phyloP scores from a whole-genome alignment of 179 eudicot genomes.

The Dionaea muscipula region DNA sequence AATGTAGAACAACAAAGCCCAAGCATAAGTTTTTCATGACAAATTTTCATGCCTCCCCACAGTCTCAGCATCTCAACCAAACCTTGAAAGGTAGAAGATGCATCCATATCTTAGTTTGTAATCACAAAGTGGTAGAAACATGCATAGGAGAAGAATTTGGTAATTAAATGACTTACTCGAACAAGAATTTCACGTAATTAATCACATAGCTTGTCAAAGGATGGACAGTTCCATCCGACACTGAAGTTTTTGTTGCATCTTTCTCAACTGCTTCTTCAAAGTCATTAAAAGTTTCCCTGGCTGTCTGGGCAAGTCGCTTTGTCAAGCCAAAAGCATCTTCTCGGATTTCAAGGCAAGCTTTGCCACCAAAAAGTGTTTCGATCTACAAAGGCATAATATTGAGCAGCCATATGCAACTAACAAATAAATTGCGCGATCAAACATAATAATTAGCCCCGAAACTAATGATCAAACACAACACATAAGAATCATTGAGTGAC shows the following conservation, averaged over 20 bases:
- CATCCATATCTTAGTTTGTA: background rate
- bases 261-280: conserved; percentile 97
- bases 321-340: conserved; percentile 80
- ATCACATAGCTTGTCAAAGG: conserved; percentile 97
- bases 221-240: conserved; percentile 89
- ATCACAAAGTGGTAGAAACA: conserved; percentile 5
- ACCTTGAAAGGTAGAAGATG: background rate
- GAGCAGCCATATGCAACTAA: background rate
- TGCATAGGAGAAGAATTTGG: background rate
- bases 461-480: too few relatives aligned
- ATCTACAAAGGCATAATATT: conserved; percentile 31
- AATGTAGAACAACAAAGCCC: background rate
- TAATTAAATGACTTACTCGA: conserved; percentile 52
- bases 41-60: background rate
- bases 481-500: too few relatives aligned
- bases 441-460: too few relatives aligned
- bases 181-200: conserved; percentile 85
- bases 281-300: conserved; percentile 87
- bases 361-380: conserved; percentile 62
- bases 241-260: conserved; percentile 88
- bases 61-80: background rate
- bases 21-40: too few relatives aligned
- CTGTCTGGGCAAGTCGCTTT: conserved; percentile 89
- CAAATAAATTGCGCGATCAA: too few relatives aligned
- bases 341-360: conserved; percentile 74